Base-by-base conservation (phyloP, 306 rosid species). In the Trifolium fragiferum region DNA sequence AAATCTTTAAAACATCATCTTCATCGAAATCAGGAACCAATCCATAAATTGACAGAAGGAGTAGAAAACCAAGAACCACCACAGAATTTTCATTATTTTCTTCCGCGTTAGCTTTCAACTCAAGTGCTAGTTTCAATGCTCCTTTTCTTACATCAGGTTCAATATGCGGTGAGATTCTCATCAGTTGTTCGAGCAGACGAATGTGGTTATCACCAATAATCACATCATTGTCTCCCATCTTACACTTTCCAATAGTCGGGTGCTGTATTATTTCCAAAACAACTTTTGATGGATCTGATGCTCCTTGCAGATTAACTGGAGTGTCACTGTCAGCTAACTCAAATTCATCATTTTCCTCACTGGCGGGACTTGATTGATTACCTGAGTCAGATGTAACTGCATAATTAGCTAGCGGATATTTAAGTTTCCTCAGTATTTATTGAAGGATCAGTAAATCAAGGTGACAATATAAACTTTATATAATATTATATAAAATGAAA, bases 181-280 rank as follows among this genome's bases (percentile, higher is more conserved):
- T 15, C 27, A 68, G 44, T 27, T n/a, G 46, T 5, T 46, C 9
- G 9, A 68, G 61, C 61, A 83, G 47, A 43, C 25, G 11, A 10
- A 83, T 70, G 75, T 58, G 73, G 11, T 59, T n/a, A 20, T 13
- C 70, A 50, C 71, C 73, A 51, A 69, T 14, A 67, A 6, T 27
- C 13, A 59, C 65, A 59, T 10, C 65, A 59, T 15, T 16, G 10
- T 27, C 18, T 27, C 65, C 65, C 19, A 13, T 59, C 37, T 27
- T 59, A 27, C 65, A 59, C 3, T 23, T 57, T 23, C 2, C 8
- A 7, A 57, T 23, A 27, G 14, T 2, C 1, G 65, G 65, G 10
- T 59, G 30, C 65, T 13, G 38, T 59, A 59, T 25, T 27, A 59
- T 59, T 25, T 59, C 65, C 38, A 59, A 59, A 30, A 59, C 65